These are phyloP conservation scores for Hypoxylon sp. DNA, from an alignment of 2,329 filamentous ascomycete species.

Conservation along the genomic window DNA sequence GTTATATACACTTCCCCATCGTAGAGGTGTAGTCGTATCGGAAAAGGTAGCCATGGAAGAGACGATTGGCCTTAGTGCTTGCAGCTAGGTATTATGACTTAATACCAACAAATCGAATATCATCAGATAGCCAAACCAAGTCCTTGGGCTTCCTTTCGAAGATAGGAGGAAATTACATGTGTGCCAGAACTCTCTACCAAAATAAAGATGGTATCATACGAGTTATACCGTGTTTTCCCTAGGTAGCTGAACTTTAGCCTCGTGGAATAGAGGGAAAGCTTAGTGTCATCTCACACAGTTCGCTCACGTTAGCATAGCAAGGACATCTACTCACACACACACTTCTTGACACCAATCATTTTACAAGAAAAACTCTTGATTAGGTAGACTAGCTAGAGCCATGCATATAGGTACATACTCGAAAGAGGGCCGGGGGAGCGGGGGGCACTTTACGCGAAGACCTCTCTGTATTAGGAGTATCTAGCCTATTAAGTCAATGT, in stretches of 20 bases:
- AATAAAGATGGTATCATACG: too few species aligned
- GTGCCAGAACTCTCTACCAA: too few species aligned
- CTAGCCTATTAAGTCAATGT: neutral
- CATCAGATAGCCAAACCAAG: neutral
- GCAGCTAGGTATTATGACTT: neutral
- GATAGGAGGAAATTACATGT: too few species aligned
- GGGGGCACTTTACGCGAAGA: neutral
- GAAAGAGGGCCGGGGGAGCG: too few species aligned
- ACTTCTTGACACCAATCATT: neutral
- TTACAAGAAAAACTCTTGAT: neutral
- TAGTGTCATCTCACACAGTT: too few species aligned
- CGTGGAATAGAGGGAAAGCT: too few species aligned
- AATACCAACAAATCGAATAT: neutral
- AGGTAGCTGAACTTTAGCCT: too few species aligned
- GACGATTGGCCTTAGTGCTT: neutral
- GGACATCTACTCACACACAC: too few species aligned
- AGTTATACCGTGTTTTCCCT: too few species aligned
- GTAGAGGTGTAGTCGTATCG: neutral
- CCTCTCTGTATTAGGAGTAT: conserved; percentile 3
- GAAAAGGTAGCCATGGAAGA: neutral
- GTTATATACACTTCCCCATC: neutral
- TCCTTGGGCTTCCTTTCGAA: neutral
- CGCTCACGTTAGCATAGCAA: too few species aligned
- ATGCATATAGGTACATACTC: neutral
- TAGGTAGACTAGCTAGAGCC: neutral